Base-by-base conservation (phyloP, 768 basidiomycete genomes). In the Amanita subjunquillea region DNA sequence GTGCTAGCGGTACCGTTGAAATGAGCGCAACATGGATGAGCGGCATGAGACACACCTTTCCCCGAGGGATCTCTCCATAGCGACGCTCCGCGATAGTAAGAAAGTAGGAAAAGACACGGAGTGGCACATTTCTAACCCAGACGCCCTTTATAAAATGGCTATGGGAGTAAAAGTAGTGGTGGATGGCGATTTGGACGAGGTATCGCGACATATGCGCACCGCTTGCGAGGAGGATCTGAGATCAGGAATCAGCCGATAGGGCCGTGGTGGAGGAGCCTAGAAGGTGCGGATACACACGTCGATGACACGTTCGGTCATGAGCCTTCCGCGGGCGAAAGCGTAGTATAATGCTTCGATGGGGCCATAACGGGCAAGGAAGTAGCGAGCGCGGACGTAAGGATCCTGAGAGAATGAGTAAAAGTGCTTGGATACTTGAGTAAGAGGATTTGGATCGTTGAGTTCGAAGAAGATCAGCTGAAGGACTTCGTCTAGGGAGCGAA, bases 201-300 rank as follows among this genome's bases (percentile, higher is more conserved):
- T 90, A 90, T 45, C 87, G 78, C 56, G 87, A 89, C 56, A 89
- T 65, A 61, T 86, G 84, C 50, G 85, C 87, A 50, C 86, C 86
- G 59, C 85, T 87, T 48, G 77, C 72, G 54, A 88, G 69, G 51
- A 90, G 75, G 60, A 85, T 85, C 87, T 89, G 54, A 39, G 36
- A 55, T 55, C 43, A 59, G 41, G 58, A 51, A 59, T 54, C 55
- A 52, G 53, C 53, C 42, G 56, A 59, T 49, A 54, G 54, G 47
- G 52, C 44, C 55, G 12, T 57, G 40, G 17, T 6, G 25, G 47
- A 47, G 29, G 58, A 40, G 30, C 4, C 50, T 36, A 43, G 50
- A 56, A 57, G 57, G 50, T 41, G 51, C 51, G 56, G 55, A 63
- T 59, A 71, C 82, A 61, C 63, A 87, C 85, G 71, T 88, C 80